These are phyloP conservation scores for Leishmania mexicana DNA, from an alignment of 208 protist genomes.

Conservation along the genomic window DNA sequence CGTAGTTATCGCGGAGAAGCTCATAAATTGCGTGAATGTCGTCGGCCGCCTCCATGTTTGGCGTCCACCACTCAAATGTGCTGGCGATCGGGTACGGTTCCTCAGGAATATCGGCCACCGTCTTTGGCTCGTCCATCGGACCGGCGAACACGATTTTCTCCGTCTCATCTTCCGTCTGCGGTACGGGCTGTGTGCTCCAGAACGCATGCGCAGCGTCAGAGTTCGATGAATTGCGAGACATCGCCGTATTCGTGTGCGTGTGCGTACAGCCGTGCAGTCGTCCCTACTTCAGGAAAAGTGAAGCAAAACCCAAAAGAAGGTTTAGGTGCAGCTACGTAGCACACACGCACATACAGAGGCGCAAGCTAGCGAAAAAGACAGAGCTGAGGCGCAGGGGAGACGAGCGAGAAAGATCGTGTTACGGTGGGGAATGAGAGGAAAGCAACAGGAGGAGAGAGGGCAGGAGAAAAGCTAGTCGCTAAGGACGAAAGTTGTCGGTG, in stretches of 20 bases:
- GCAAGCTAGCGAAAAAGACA: background rate
- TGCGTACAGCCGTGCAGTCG: background rate
- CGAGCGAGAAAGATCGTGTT: background rate
- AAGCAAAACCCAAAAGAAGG: background rate
- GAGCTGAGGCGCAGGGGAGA: background rate
- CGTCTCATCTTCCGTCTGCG: constrained; percentile 45
- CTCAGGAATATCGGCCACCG: constrained; percentile 82
- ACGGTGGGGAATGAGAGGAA: background rate
- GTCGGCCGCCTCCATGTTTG: constrained; percentile 84
- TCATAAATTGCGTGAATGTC: constrained; percentile 89
- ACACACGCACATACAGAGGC: background rate
- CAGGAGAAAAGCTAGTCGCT: background rate
- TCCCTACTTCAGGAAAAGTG: background rate
- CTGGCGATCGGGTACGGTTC: constrained; percentile 92
- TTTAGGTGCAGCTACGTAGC: background rate
- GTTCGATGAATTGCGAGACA: constrained; percentile 10
- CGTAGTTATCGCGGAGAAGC: constrained; percentile 98
- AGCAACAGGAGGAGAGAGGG: background rate
- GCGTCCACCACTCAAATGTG: constrained; percentile 95
- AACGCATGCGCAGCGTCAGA: constrained; percentile 54
- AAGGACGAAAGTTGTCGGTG: background rate
- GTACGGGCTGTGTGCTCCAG: constrained; percentile 88
- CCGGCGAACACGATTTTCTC: constrained; percentile 37
- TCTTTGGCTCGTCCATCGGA: constrained; percentile 70
- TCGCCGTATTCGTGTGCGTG: constrained; percentile 4